Evolutionary conservation across 2,329 filamentous ascomycete genomes (phyloP).

Genomic region (Ascosphaera aggregata): DNA sequence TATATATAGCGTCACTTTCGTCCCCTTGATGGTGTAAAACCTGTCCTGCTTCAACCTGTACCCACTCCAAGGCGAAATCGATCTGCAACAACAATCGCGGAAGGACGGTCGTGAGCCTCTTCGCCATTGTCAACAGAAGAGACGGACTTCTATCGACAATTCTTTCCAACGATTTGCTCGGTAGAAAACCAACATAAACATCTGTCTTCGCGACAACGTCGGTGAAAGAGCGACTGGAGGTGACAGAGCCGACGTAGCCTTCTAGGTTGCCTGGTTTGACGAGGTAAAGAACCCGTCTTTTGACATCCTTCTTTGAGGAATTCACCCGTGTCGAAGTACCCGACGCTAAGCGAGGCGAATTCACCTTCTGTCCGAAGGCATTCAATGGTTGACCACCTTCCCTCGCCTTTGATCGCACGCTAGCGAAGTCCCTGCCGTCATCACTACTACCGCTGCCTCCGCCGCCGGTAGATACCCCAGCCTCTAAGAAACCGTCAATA

Average conservation of each 20-base stretch:
- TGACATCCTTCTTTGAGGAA: slow-evolving; percentile 9
- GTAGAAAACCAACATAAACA: slow-evolving; percentile 90
- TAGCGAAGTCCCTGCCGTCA: slow-evolving; percentile 19
- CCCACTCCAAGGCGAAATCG: slow-evolving; percentile 95
- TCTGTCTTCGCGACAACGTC: slow-evolving; percentile 96
- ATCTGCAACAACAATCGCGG: slow-evolving; percentile 85
- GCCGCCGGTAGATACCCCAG: slow-evolving; percentile 37
- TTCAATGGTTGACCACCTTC: slow-evolving; percentile 6
- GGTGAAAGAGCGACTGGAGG: slow-evolving; percentile 86
- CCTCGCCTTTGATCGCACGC: slow-evolving; percentile 9
- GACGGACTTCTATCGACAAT: slow-evolving; percentile 87
- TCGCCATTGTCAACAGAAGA: slow-evolving; percentile 85
- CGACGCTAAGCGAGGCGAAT: background rate
- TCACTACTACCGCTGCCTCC: background rate
- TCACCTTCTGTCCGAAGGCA: slow-evolving; percentile 3
- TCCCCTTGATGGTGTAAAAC: slow-evolving; percentile 85
- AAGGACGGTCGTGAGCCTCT: slow-evolving; percentile 69
- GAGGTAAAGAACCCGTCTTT: slow-evolving; percentile 47
- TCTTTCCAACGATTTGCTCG: slow-evolving; percentile 60
- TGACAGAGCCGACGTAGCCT: slow-evolving; percentile 83
- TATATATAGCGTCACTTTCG: slow-evolving; percentile 95
- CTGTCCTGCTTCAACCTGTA: slow-evolving; percentile 86
- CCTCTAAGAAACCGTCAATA: slow-evolving; percentile 87
- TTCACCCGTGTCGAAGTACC: background rate
- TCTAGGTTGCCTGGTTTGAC: slow-evolving; percentile 89